A percentile compares a stretch with the other conserved stretches of the same genome.
phyloP scores from a whole-genome alignment of 805 yeast species.

The Ogataea methylovora region DNA sequence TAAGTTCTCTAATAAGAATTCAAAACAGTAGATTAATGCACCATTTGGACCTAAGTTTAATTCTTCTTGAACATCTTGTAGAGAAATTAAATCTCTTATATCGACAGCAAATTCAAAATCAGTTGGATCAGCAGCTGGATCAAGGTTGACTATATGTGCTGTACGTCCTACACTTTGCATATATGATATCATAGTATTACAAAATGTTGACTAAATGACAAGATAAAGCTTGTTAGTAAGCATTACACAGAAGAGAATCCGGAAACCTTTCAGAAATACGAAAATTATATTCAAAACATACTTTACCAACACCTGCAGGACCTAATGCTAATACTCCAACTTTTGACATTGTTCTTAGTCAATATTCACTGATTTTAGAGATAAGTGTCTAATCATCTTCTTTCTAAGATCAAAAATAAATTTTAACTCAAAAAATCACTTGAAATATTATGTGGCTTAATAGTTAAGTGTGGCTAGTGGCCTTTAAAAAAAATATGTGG shows the following conservation, averaged over 20 bases:
- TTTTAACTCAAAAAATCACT: too few species aligned
- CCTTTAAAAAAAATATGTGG: too few species aligned
- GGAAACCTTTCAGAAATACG: too few species aligned
- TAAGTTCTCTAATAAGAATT: conserved; percentile 76
- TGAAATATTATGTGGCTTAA: too few species aligned
- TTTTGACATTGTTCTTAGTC: conserved; percentile 61
- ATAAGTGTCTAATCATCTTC: not conserved
- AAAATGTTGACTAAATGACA: conserved; percentile 59
- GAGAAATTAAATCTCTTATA: conserved; percentile 80
- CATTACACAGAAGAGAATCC: not conserved
- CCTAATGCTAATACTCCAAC: conserved; percentile 93
- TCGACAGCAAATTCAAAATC: conserved; percentile 91
- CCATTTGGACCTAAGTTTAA: conserved; percentile 93
- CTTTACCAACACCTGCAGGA: conserved; percentile 96
- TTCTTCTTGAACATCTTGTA: conserved; percentile 95
- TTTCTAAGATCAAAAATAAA: not conserved
- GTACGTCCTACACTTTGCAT: conserved; percentile 88
- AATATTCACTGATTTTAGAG: too few species aligned
- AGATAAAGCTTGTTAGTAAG: conserved; percentile 2
- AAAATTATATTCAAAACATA: conserved; percentile 11
- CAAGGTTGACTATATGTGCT: conserved; percentile 90
- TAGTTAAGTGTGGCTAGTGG: too few species aligned
- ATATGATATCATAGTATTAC: conserved; percentile 78
- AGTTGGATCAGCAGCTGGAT: conserved; percentile 94
- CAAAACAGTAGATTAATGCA: conserved; percentile 88